A percentile compares a stretch with the other conserved stretches of the same genome.
These are phyloP conservation scores for Pleurotus djamor DNA, from an alignment of 768 basidiomycete species.

Conservation along the genomic window DNA sequence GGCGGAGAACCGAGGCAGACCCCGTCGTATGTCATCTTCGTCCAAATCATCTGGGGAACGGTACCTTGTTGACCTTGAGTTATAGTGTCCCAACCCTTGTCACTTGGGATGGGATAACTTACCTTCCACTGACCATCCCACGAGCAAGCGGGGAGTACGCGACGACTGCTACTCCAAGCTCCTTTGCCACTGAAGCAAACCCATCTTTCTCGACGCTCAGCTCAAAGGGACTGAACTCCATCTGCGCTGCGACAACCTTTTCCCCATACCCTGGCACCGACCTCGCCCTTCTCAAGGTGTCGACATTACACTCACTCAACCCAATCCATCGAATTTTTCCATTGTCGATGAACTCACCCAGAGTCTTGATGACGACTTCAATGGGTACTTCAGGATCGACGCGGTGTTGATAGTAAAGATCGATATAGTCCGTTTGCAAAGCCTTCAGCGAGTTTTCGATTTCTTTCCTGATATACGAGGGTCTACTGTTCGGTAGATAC, in stretches of 20 bases:
- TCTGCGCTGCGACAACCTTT: conserved; percentile 23
- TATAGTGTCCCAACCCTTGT: background rate
- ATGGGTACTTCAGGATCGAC: conserved; percentile 28
- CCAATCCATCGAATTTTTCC: conserved; percentile 30
- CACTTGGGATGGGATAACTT: background rate
- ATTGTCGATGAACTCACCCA: conserved; percentile 26
- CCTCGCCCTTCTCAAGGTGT: conserved; percentile 24
- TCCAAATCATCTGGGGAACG: conserved; percentile 32
- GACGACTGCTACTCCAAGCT: conserved; percentile 27
- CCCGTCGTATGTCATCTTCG: conserved; percentile 27
- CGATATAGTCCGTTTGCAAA: conserved; percentile 19
- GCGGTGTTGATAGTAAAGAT: conserved; percentile 28
- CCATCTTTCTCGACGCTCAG: conserved; percentile 25
- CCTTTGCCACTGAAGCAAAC: conserved; percentile 21
- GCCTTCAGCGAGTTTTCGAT: conserved; percentile 14
- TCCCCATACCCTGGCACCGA: conserved; percentile 23
- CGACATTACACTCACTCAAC: conserved; percentile 27
- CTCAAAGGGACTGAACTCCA: conserved; percentile 26
- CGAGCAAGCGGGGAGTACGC: conserved; percentile 31
- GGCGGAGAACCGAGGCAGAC: conserved; percentile 26
- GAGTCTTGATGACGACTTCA: conserved; percentile 28
- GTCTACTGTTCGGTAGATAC: conserved; percentile 14
- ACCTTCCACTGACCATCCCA: conserved; percentile 31
- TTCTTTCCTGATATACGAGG: conserved; percentile 12
- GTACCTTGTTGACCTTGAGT: conserved; percentile 8